Percentiles rank a stretch among this genome's conserved stretches.
phyloP scores from a whole-genome alignment of 1,139 yeast species.

The Suhomyces maxii region DNA sequence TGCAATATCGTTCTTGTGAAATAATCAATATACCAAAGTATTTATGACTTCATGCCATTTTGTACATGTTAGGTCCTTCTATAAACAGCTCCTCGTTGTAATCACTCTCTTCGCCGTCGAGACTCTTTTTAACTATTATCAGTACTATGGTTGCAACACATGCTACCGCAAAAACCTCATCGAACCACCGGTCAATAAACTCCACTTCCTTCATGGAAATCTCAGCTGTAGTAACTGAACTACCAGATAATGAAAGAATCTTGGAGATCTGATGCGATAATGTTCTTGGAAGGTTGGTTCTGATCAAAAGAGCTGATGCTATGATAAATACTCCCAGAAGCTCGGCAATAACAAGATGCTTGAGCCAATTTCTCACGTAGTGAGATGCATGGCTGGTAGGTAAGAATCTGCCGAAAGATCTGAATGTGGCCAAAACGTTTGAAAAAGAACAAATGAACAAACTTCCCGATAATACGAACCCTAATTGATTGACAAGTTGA shows the following conservation, averaged over 20 bases:
- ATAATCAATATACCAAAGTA: no score
- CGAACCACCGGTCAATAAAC: slow-evolving; percentile 79
- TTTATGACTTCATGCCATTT: slow-evolving; percentile 3
- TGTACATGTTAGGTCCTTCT: slow-evolving; percentile 18
- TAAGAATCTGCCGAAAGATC: slow-evolving; percentile 35
- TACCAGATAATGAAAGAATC: slow-evolving; percentile 41
- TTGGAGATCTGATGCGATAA: slow-evolving; percentile 53
- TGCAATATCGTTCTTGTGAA: neutral
- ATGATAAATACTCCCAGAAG: slow-evolving; percentile 76
- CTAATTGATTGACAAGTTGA: slow-evolving; percentile 61
- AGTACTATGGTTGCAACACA: slow-evolving; percentile 54
- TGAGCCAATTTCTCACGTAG: slow-evolving; percentile 34
- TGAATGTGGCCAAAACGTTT: slow-evolving; percentile 57
- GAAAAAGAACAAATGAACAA: slow-evolving; percentile 68
- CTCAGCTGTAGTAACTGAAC: slow-evolving; percentile 22
- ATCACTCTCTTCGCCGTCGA: slow-evolving; percentile 18
- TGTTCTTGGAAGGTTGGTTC: slow-evolving; percentile 70
- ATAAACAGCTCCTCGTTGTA: slow-evolving; percentile 38
- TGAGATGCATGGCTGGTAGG: slow-evolving; percentile 30
- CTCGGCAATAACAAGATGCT: slow-evolving; percentile 61
- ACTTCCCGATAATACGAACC: slow-evolving; percentile 63
- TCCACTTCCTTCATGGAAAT: slow-evolving; percentile 43
- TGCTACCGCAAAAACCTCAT: slow-evolving; percentile 63
- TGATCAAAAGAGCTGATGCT: slow-evolving; percentile 74
- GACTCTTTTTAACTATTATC: slow-evolving; percentile 28